These are phyloP conservation scores for Thuja plicata DNA, from an alignment of 83 land plant genomes.

Conservation along the genomic window DNA sequence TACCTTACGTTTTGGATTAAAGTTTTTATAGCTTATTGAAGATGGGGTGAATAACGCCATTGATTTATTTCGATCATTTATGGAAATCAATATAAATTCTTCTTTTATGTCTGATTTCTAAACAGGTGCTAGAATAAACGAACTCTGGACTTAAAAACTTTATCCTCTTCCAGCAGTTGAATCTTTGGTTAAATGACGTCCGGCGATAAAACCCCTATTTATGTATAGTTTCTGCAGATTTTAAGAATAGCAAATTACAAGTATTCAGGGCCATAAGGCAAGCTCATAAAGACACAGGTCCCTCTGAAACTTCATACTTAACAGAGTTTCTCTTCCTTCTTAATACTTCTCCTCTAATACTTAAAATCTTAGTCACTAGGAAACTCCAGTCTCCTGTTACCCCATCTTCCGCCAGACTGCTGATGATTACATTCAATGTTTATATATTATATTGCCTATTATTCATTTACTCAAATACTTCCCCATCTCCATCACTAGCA, in stretches of 20 bases:
- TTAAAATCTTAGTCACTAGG: too few relatives aligned
- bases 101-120: not conserved
- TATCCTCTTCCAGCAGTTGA: not conserved
- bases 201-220: not conserved
- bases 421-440: too few relatives aligned
- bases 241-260: not conserved
- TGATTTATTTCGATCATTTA: not conserved
- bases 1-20: not conserved
- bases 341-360: not conserved
- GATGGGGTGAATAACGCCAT: not conserved
- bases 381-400: too few relatives aligned
- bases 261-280: not conserved
- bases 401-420: too few relatives aligned
- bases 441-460: too few relatives aligned
- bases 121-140: not conserved
- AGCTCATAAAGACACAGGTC: not conserved
- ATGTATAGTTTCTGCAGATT: not conserved
- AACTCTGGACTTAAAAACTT: too few relatives aligned
- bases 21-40: not conserved
- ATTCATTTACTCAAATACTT: too few relatives aligned
- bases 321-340: not conserved
- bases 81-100: not conserved
- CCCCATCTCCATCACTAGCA: too few relatives aligned
- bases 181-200: not conserved
- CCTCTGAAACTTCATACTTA: not conserved